Conservation (phyloP, 306 rosid genomes). For the Lathyrus oleraceus region DNA sequence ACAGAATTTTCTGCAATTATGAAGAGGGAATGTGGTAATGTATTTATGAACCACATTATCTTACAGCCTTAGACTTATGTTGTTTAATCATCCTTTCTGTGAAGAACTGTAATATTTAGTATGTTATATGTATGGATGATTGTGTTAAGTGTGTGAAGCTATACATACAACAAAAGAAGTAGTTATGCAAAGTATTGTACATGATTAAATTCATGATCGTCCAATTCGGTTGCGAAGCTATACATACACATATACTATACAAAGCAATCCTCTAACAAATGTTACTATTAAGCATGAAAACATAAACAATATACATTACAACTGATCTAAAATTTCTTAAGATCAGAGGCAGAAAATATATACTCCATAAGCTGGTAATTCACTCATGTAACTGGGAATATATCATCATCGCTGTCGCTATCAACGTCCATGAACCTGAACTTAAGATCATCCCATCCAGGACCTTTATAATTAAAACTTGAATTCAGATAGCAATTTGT, state of each 20-base stretch:
- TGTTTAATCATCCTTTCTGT: neutral
- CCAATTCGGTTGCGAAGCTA: conserved; percentile 28
- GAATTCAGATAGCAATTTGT: conserved; percentile 84
- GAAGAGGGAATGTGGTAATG: neutral
- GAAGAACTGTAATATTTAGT: conserved; percentile 15
- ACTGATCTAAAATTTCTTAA: conserved; percentile 36
- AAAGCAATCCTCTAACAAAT: conserved; percentile 13
- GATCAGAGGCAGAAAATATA: conserved; percentile 42
- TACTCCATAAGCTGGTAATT: conserved; percentile 30
- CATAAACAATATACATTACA: conserved; percentile 49
- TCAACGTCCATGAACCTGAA: conserved; percentile 63
- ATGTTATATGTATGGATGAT: conserved; percentile 12
- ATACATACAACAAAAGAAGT: neutral
- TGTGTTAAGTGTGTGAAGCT: neutral
- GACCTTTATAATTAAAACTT: conserved; percentile 68
- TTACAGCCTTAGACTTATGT: neutral
- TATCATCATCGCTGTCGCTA: conserved; percentile 44
- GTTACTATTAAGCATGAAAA: conserved; percentile 24
- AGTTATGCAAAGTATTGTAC: conserved; percentile 27
- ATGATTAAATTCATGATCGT: conserved; percentile 31
- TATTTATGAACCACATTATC: conserved; percentile 24
- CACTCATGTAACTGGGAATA: conserved; percentile 58
- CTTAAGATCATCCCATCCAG: conserved; percentile 71
- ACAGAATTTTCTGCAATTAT: conserved; percentile 10
- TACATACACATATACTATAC: conserved; percentile 31